Evolutionary conservation across 768 basidiomycete genomes (phyloP).

Genomic region (Boletus reticuloceps): DNA sequence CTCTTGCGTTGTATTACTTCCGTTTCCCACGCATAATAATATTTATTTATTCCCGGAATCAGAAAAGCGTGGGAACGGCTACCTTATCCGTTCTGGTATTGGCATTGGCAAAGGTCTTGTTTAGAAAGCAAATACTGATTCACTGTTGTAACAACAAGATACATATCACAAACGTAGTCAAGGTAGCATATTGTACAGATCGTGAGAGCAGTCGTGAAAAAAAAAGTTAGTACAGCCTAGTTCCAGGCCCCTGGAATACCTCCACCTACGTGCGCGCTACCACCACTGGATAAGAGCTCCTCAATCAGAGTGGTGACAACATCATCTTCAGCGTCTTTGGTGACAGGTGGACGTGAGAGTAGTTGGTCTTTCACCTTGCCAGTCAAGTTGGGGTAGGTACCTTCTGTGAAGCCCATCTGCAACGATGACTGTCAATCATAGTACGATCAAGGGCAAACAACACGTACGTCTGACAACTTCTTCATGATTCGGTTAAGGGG

Average conservation of each 20-base stretch:
- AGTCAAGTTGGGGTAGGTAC: conserved; percentile 50
- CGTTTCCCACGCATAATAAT: no score
- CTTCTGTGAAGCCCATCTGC: conserved; percentile 75
- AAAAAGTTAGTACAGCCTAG: conserved; percentile 27
- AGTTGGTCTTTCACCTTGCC: conserved; percentile 51
- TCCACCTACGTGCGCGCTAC: conserved; percentile 36
- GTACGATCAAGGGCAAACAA: background rate
- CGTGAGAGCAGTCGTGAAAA: no score
- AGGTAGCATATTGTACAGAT: no score
- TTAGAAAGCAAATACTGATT: no score
- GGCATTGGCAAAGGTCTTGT: no score
- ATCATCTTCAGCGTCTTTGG: conserved; percentile 61
- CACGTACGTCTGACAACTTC: conserved; percentile 62
- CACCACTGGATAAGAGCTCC: conserved; percentile 47
- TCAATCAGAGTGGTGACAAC: conserved; percentile 63
- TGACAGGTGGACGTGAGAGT: conserved; percentile 37
- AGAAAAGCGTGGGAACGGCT: no score
- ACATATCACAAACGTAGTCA: no score
- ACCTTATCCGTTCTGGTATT: no score
- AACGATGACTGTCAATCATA: conserved; percentile 7
- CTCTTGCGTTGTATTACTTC: no score
- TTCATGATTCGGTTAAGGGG: conserved; percentile 50
- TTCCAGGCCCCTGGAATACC: conserved; percentile 49
- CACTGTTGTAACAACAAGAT: no score
- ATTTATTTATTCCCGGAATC: no score